A percentile compares a stretch with the other conserved stretches of the same genome.
Evolutionary conservation across 129 eudicot species (phyloP).

Genomic region (Artemisia annua): DNA sequence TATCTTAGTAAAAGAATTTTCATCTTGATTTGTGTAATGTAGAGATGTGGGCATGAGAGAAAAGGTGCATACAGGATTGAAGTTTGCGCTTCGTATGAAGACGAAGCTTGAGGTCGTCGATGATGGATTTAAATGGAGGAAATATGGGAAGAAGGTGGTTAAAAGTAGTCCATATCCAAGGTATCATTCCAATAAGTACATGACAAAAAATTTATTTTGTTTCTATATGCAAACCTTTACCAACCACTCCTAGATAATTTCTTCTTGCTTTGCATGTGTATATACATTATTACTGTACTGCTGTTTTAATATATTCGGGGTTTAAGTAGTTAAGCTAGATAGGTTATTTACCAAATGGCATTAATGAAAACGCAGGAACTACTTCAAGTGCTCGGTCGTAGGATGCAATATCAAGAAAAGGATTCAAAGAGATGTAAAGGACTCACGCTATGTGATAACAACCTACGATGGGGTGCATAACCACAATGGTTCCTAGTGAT

Average conservation of each 20-base stretch:
- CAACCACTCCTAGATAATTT: no score
- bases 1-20: not conserved
- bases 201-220: not conserved
- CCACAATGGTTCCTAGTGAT: constrained; percentile 21
- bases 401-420: constrained; percentile 52
- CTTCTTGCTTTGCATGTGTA: no score
- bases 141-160: constrained; percentile 52
- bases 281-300: no score
- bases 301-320: no score
- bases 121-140: constrained; percentile 55
- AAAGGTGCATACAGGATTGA: constrained; percentile 17
- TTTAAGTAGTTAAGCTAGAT: no score
- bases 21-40: constrained; percentile 13
- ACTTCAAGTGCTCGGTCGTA: constrained; percentile 43
- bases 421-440: constrained; percentile 41
- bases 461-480: constrained; percentile 43
- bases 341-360: not conserved
- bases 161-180: constrained; percentile 44
- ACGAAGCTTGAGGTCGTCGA: constrained; percentile 41
- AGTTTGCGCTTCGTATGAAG: constrained; percentile 38
- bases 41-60: constrained; percentile 18
- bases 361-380: constrained; percentile 38
- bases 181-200: constrained; percentile 17
- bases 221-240: no score
- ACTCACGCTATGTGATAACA: constrained; percentile 40